phyloP scores from a whole-genome alignment of 2,329 filamentous ascomycete species.

The Ceratocystis diversiconidia region DNA sequence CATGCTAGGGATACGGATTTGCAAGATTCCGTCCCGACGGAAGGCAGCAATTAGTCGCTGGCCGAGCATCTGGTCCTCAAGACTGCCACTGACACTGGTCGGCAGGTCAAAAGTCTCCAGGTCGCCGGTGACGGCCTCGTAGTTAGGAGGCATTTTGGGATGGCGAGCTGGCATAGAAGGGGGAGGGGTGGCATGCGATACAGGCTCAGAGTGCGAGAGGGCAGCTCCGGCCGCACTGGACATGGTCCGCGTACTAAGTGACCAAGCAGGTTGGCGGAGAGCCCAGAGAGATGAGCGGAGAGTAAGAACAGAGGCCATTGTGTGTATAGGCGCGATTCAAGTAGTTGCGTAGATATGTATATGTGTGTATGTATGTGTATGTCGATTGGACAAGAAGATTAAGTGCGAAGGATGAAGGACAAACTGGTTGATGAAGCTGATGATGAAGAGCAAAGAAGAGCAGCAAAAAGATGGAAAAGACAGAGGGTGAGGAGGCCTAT shows the following conservation, averaged over 20 bases:
- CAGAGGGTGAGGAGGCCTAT: not conserved
- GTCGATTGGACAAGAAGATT: not conserved
- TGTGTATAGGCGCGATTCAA: not conserved
- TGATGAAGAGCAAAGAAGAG: not conserved
- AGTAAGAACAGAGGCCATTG: slow-evolving; percentile 4
- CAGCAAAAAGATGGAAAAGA: not conserved
- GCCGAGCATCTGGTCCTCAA: slow-evolving; percentile 27
- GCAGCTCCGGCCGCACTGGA: slow-evolving; percentile 1
- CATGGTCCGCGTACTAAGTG: slow-evolving; percentile 3
- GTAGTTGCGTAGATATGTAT: too few species aligned
- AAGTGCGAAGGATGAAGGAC: not conserved
- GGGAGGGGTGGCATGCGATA: not conserved
- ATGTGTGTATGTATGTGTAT: not conserved
- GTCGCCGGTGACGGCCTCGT: slow-evolving; percentile 12
- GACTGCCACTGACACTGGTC: slow-evolving; percentile 25
- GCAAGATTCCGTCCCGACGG: slow-evolving; percentile 33
- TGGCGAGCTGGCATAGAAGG: not conserved
- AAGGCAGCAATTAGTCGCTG: slow-evolving; percentile 30
- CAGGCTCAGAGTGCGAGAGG: not conserved
- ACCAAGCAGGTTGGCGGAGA: not conserved
- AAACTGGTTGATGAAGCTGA: not conserved
- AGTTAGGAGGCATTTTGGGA: slow-evolving; percentile 13
- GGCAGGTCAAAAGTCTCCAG: slow-evolving; percentile 33
- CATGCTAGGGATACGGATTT: slow-evolving; percentile 29
- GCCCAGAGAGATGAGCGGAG: not conserved